A percentile compares a stretch with the other conserved stretches of the same genome.
These are phyloP conservation scores for Mycocalia duriaeana DNA, from an alignment of 1,284 basidiomycete species.

Conservation along the genomic window DNA sequence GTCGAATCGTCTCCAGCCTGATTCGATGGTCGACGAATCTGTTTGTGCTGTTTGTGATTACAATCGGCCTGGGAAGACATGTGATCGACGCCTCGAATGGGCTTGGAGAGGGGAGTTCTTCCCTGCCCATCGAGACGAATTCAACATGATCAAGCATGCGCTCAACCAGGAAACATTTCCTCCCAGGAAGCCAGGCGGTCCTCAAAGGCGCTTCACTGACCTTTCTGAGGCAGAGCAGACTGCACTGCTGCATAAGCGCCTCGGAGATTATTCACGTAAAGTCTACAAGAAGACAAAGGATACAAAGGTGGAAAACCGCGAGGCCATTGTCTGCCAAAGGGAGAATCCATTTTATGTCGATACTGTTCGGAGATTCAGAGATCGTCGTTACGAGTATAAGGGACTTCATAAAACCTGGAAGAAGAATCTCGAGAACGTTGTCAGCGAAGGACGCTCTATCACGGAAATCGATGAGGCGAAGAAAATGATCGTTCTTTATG, in stretches of 20 bases:
- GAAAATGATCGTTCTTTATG: slow-evolving; percentile 99
- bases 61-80: slow-evolving; percentile 93
- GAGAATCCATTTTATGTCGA: slow-evolving; percentile 99
- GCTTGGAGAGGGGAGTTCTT: slow-evolving; percentile 99
- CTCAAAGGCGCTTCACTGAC: slow-evolving; percentile 81
- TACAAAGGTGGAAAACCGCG: slow-evolving; percentile 91
- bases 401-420: slow-evolving; percentile 99
- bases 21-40: slow-evolving; percentile 95
- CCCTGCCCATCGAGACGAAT: slow-evolving; percentile 95
- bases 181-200: slow-evolving; percentile 67
- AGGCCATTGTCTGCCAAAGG: slow-evolving; percentile 95
- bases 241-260: slow-evolving; percentile 89
- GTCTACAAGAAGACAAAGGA: slow-evolving; percentile 99
- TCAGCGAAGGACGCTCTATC: slow-evolving; percentile 65
- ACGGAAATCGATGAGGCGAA: slow-evolving; percentile 94
- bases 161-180: slow-evolving; percentile 94
- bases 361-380: slow-evolving; percentile 95
- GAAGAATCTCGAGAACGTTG: slow-evolving; percentile 87
- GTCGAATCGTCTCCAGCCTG: slow-evolving; percentile 96
- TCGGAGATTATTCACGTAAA: slow-evolving; percentile 97
- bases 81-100: slow-evolving; percentile 94
- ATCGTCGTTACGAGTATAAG: slow-evolving; percentile 99
- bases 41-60: slow-evolving; percentile 98
- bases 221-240: slow-evolving; percentile 86
- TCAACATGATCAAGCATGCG: slow-evolving; percentile 98